Base-by-base conservation (phyloP, 2,329 filamentous ascomycete genomes). In the Colletotrichum nymphaeae region DNA sequence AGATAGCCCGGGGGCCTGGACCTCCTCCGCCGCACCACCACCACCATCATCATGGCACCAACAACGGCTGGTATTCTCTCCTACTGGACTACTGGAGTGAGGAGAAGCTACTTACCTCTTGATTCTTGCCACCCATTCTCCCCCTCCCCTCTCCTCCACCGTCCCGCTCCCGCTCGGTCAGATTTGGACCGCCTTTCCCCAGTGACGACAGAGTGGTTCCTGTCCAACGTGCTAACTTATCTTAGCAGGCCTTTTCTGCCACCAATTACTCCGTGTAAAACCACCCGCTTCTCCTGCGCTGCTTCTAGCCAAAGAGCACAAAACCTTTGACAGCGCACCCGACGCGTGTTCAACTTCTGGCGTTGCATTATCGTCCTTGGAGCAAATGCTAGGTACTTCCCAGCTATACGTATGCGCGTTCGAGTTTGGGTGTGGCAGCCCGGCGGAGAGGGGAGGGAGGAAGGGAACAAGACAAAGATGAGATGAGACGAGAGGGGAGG, bases 151-250 rank as follows among this genome's bases (percentile, higher is more conserved):
- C 37, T 16, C 35, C 49, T 57, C 63, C 26, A 24, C 59, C 22
- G 19, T 65, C 59, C 59, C 42, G n/a, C 66, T 53, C 12, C 55
- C 42, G 63, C 53, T 59, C 12, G 42, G 42, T 16, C 24, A 19
- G 35, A 35, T 49, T 49, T 37, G n/a, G 46, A 30, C 42, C 42
- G 35, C 26, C 30, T 46, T 28, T 52, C n/a, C 42, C 60, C 37
- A 49, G 67, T 65, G 71, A 73, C 67, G 67, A 66, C 55, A 73
- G 11, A 66, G 35, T 57, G 56, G 53, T 52, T 22, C 35, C 46
- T 26, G 60, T 57, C 62, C 62, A 62, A 49, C 60, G 60, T 53
- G n/a, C 11, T 5, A 35, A 35, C 32, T 11, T 35, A 35, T 52
- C 52, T 57, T 66, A 66, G 62, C 67, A 56, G 26, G 35, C 26